Conservation (phyloP, 768 basidiomycete genomes). For the Amanita polypyramis region DNA sequence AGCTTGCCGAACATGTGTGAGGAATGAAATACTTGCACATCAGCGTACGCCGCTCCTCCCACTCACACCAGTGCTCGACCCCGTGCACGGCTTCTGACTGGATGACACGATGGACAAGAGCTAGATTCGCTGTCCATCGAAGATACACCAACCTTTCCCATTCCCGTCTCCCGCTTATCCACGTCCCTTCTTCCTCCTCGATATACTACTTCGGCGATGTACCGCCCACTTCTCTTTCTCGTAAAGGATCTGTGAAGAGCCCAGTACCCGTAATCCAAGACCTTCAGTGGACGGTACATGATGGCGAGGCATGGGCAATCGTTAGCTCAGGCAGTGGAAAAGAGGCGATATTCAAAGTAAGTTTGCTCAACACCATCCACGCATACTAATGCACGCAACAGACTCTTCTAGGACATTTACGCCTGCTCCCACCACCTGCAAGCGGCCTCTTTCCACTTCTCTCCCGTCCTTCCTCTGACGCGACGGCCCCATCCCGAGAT, state of each 20-base stretch:
- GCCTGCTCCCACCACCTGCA: conserved; percentile 55
- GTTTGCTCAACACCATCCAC: conserved; percentile 6
- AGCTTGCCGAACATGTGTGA: too few relatives aligned
- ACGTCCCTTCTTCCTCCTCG: not conserved
- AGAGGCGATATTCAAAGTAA: conserved; percentile 53
- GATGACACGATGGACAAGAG: not conserved
- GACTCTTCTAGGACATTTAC: conserved; percentile 63
- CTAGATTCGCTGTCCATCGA: not conserved
- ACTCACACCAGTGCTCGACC: too few relatives aligned
- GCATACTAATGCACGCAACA: conserved; percentile 13
- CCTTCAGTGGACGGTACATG: conserved; percentile 42
- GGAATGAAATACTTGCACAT: too few relatives aligned
- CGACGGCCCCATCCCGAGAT: conserved; percentile 24
- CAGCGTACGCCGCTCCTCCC: too few relatives aligned
- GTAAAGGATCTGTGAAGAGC: not conserved
- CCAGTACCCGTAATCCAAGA: not conserved
- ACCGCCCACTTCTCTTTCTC: not conserved
- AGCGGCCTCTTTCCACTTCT: conserved; percentile 76
- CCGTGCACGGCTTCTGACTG: too few relatives aligned
- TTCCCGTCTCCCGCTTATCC: not conserved
- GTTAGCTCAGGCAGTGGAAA: conserved; percentile 59
- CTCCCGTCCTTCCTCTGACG: conserved; percentile 13
- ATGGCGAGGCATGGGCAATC: conserved; percentile 68
- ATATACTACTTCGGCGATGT: not conserved
- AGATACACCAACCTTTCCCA: not conserved